These are phyloP conservation scores for Racocetra persica DNA, from an alignment of 371 early-diverging fungal species.

Conservation along the genomic window DNA sequence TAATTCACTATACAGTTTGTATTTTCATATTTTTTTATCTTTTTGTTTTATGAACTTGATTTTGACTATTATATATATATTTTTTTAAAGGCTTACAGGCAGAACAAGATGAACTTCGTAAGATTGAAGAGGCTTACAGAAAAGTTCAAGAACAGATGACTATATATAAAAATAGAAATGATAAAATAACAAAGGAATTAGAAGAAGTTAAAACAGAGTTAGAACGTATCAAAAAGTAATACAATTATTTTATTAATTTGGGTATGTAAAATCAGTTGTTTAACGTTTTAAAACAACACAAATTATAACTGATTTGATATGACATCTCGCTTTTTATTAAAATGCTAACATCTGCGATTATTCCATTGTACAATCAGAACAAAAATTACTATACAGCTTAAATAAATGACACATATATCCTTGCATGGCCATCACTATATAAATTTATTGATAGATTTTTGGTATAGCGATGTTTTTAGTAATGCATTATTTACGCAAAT, in stretches of 20 bases:
- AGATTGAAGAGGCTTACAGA: slow-evolving; percentile 63
- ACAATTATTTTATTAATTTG: background rate
- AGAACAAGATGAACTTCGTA: slow-evolving; percentile 72
- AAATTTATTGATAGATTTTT: no score
- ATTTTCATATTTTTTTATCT: background rate
- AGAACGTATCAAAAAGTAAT: slow-evolving; percentile 34
- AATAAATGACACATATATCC: no score
- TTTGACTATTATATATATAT: slow-evolving; percentile 18
- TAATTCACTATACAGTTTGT: slow-evolving; percentile 54
- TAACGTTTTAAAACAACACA: background rate
- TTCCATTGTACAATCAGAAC: no score
- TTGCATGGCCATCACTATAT: no score
- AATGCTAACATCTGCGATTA: no score
- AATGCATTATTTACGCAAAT: background rate
- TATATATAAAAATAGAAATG: slow-evolving; percentile 59
- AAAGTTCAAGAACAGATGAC: slow-evolving; percentile 70
- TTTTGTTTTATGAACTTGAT: background rate
- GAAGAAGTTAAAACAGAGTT: slow-evolving; percentile 46
- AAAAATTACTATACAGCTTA: no score
- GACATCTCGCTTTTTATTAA: no score
- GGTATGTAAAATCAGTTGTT: background rate
- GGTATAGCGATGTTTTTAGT: no score
- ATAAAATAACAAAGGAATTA: slow-evolving; percentile 58
- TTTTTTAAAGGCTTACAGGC: slow-evolving; percentile 65
- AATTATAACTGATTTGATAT: no score